Percentiles rank a stretch among this genome's conserved stretches.
Conservation (phyloP, 805 yeast genomes). For the Wickerhamomyces rabaulensis region DNA sequence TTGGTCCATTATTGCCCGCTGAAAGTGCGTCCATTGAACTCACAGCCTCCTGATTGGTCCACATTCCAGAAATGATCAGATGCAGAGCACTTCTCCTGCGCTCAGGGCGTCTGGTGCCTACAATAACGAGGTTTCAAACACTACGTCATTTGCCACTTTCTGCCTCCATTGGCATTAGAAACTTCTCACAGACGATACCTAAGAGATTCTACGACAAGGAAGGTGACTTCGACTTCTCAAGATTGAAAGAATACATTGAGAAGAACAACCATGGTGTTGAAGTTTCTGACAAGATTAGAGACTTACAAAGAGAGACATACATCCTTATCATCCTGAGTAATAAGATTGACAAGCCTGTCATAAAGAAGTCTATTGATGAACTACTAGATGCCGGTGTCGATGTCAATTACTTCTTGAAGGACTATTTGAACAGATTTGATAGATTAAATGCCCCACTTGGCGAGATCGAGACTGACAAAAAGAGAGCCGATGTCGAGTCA, state of each 20-base stretch:
- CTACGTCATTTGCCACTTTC: neutral
- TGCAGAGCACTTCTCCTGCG: neutral
- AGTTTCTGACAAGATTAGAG: constrained; percentile 1
- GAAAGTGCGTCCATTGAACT: neutral
- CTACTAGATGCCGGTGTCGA: constrained; percentile 12
- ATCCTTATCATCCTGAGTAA: constrained; percentile 13
- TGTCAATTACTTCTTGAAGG: constrained; percentile 15
- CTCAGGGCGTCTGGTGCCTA: neutral
- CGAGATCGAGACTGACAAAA: neutral
- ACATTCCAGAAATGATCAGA: neutral
- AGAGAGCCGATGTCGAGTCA: neutral
- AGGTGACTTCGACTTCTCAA: constrained; percentile 15
- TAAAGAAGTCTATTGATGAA: constrained; percentile 8
- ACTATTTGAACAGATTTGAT: constrained; percentile 8
- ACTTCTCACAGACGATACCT: neutral
- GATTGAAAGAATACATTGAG: constrained; percentile 13
- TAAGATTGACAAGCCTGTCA: constrained; percentile 4
- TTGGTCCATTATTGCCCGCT: neutral
- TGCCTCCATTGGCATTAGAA: neutral
- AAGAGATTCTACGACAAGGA: constrained; percentile 11
- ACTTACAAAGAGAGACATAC: constrained; percentile 9
- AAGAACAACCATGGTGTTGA: constrained; percentile 11
- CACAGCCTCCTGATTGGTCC: neutral
- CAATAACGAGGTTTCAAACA: neutral
- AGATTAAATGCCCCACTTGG: neutral